Conservation (phyloP, 805 yeast genomes). For the Candida maris region DNA sequence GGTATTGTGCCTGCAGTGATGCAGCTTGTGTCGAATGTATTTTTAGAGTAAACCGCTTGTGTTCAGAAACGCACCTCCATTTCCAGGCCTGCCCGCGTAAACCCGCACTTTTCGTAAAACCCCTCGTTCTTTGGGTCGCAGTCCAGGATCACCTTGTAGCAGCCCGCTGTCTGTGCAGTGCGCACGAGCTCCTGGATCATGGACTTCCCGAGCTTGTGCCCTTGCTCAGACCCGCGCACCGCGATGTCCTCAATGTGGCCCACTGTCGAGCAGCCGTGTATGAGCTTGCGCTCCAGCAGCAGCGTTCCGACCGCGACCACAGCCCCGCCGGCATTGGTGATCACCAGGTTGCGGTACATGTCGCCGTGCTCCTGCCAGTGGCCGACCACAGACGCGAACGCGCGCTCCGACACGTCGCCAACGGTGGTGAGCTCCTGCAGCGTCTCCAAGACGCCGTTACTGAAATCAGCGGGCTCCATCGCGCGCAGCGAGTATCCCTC, state of each 20-base stretch:
- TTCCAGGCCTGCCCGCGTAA: constrained; percentile 59
- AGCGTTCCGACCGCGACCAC: constrained; percentile 85
- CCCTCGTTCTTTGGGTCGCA: constrained; percentile 79
- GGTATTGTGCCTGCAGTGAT: constrained; percentile 14
- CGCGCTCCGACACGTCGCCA: constrained; percentile 56
- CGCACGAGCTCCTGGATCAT: constrained; percentile 60
- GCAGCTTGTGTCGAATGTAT: constrained; percentile 14
- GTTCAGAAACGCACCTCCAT: constrained; percentile 51
- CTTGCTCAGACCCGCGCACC: constrained; percentile 71
- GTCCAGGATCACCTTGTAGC: constrained; percentile 87
- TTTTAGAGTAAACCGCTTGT: constrained; percentile 1
- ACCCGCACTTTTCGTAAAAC: constrained; percentile 89
- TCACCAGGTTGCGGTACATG: constrained; percentile 67
- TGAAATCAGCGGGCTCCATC: constrained; percentile 51
- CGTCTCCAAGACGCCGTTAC: constrained; percentile 58
- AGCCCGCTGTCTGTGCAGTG: constrained; percentile 58
- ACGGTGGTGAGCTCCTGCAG: constrained; percentile 75
- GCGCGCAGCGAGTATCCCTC: constrained; percentile 66
- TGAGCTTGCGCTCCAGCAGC: constrained; percentile 73
- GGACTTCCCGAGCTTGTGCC: constrained; percentile 70
- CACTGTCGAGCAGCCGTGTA: constrained; percentile 79
- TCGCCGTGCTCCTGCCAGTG: constrained; percentile 54
- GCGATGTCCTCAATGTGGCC: constrained; percentile 97
- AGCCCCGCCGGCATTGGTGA: constrained; percentile 45
- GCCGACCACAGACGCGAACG: constrained; percentile 49